These are phyloP conservation scores for Boechera stricta DNA, from an alignment of 345 rosid species.

Conservation along the genomic window DNA sequence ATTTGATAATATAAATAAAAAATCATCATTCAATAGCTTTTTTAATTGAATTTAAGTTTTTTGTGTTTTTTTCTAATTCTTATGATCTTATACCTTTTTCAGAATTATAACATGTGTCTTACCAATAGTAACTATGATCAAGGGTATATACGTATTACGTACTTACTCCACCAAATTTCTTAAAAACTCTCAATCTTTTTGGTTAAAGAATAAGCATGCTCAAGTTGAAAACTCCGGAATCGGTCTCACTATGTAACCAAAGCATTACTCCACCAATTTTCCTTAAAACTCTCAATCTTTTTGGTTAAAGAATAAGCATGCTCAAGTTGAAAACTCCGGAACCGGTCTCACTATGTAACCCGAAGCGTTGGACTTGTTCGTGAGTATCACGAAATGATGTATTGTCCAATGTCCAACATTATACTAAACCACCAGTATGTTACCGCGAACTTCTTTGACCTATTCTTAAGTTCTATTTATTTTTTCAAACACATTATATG, in stretches of 20 bases:
- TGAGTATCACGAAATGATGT: conserved; percentile 34
- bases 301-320: neutral
- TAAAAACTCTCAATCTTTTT: neutral
- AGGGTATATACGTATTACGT: neutral
- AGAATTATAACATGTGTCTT: neutral
- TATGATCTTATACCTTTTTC: neutral
- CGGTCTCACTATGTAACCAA: neutral
- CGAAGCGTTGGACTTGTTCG: conserved; percentile 22
- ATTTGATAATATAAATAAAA: neutral
- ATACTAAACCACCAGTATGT: conserved; percentile 25
- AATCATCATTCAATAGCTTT: neutral
- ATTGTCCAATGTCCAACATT: conserved; percentile 3
- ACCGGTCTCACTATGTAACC: conserved; percentile 28
- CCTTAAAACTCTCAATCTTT: neutral
- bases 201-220: neutral
- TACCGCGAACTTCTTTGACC: conserved; percentile 9
- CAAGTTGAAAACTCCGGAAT: conserved; percentile 25
- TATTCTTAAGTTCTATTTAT: neutral
- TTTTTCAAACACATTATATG: neutral
- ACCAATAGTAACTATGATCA: neutral
- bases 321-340: conserved; percentile 20
- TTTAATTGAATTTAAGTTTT: neutral
- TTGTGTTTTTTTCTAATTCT: neutral
- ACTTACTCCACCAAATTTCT: neutral
- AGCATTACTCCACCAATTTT: too few relatives aligned